A percentile compares a stretch with the other conserved stretches of the same genome.
Evolutionary conservation across 129 eudicot species (phyloP).

Genomic region (Saussurea involucrata): DNA sequence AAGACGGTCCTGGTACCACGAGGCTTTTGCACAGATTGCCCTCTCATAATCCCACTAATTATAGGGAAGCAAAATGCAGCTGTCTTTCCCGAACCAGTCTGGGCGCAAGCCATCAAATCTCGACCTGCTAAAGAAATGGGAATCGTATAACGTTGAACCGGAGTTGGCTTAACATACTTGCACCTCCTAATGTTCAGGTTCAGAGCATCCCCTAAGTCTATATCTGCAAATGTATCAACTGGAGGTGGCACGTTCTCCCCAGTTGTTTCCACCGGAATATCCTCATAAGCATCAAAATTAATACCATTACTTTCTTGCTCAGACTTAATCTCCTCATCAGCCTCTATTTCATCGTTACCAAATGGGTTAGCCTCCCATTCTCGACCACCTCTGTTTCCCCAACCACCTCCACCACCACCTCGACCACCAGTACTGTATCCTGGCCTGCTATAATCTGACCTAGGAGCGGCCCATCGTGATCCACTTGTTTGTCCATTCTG

Average conservation of each 20-base stretch:
- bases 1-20: slow-evolving; percentile 37
- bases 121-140: slow-evolving; percentile 77
- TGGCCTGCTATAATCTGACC: slow-evolving; percentile 47
- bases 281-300: slow-evolving; percentile 65
- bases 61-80: slow-evolving; percentile 91
- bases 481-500: slow-evolving; percentile 46
- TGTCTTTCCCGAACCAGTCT: slow-evolving; percentile 88
- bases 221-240: slow-evolving; percentile 59
- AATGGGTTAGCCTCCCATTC: slow-evolving; percentile 80
- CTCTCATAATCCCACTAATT: slow-evolving; percentile 58
- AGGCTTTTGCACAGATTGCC: slow-evolving; percentile 21
- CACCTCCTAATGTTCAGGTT: slow-evolving; percentile 72
- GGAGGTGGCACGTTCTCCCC: slow-evolving; percentile 70
- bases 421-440: slow-evolving; percentile 39
- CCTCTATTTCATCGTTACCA: slow-evolving; percentile 52
- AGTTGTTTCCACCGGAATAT: slow-evolving; percentile 64
- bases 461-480: slow-evolving; percentile 52
- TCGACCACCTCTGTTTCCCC: slow-evolving; percentile 69
- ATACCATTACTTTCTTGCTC: slow-evolving; percentile 41
- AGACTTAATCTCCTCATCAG: slow-evolving; percentile 43
- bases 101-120: slow-evolving; percentile 92
- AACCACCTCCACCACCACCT: slow-evolving; percentile 52
- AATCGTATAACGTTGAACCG: slow-evolving; percentile 77
- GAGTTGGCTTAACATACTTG: slow-evolving; percentile 76
- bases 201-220: slow-evolving; percentile 61